Conservation (phyloP, 345 rosid species). For the Pseudoturritis turrita region DNA sequence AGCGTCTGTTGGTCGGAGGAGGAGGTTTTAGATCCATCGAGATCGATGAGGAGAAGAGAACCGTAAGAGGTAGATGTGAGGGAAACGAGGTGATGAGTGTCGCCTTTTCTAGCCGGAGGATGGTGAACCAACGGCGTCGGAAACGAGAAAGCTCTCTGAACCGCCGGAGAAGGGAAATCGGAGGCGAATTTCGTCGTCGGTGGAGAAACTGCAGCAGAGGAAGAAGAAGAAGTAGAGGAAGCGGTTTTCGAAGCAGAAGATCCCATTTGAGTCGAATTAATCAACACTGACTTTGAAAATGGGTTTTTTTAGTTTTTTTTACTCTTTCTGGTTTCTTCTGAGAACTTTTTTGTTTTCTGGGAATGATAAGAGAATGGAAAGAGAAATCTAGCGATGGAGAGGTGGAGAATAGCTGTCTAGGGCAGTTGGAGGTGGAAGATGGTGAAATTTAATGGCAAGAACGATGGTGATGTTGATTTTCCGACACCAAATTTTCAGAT, state of each 20-base stretch:
- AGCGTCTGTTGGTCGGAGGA: constrained; percentile 28
- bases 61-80: constrained; percentile 85
- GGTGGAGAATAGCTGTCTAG: constrained; percentile 60
- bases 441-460: constrained; percentile 30
- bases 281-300: not conserved
- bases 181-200: constrained; percentile 23
- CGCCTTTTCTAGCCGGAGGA: constrained; percentile 82
- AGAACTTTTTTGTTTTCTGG: not conserved
- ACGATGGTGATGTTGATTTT: constrained; percentile 30
- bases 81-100: constrained; percentile 81
- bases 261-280: constrained; percentile 54
- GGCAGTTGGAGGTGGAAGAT: constrained; percentile 38
- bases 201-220: constrained; percentile 29
- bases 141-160: constrained; percentile 54
- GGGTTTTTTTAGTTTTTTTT: not conserved
- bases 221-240: constrained; percentile 20
- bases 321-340: not conserved
- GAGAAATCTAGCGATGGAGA: constrained; percentile 18
- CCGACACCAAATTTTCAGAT: constrained; percentile 15
- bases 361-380: constrained; percentile 11
- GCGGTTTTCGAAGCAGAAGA: constrained; percentile 59
- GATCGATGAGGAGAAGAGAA: constrained; percentile 57
- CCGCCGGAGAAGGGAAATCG: constrained; percentile 24
- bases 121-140: constrained; percentile 78
- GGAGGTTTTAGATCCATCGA: constrained; percentile 11